Conservation (phyloP, 768 basidiomycete species). For the Paxillus involutus region DNA sequence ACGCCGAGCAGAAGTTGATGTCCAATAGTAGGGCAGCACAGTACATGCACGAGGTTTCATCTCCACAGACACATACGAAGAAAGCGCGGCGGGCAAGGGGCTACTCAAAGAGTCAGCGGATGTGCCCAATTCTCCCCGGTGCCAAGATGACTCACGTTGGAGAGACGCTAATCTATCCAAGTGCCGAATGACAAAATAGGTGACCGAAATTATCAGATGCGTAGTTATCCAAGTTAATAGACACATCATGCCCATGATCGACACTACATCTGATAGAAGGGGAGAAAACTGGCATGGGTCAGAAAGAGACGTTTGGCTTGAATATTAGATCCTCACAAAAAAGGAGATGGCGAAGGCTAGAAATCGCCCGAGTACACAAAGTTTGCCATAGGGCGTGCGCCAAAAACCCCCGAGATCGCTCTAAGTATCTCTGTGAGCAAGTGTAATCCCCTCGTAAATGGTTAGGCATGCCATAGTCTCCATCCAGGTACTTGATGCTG, state of each 20-base stretch:
- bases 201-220: conserved; percentile 8
- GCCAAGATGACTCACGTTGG: conserved; percentile 4
- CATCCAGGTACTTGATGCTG: conserved; percentile 1
- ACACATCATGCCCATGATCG: conserved; percentile 10
- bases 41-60: conserved; percentile 3
- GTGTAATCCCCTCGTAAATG: background rate
- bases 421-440: background rate
- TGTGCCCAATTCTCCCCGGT: background rate
- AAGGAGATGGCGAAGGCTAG: conserved; percentile 19
- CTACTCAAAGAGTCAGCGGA: conserved; percentile 7
- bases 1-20: too few species aligned
- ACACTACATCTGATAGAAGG: conserved; percentile 20
- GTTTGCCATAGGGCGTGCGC: conserved; percentile 2
- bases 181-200: conserved; percentile 1
- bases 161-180: conserved; percentile 4
- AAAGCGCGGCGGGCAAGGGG: background rate
- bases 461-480: conserved; percentile 1
- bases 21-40: too few species aligned
- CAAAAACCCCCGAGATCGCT: background rate
- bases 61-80: background rate
- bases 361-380: background rate
- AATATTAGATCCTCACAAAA: conserved; percentile 13
- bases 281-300: conserved; percentile 18
- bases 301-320: background rate
- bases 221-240: conserved; percentile 16